Percentiles rank a stretch among this genome's conserved stretches.
These are phyloP conservation scores for Sporothrix phasma DNA, from an alignment of 2,329 filamentous ascomycete genomes.

Conservation along the genomic window DNA sequence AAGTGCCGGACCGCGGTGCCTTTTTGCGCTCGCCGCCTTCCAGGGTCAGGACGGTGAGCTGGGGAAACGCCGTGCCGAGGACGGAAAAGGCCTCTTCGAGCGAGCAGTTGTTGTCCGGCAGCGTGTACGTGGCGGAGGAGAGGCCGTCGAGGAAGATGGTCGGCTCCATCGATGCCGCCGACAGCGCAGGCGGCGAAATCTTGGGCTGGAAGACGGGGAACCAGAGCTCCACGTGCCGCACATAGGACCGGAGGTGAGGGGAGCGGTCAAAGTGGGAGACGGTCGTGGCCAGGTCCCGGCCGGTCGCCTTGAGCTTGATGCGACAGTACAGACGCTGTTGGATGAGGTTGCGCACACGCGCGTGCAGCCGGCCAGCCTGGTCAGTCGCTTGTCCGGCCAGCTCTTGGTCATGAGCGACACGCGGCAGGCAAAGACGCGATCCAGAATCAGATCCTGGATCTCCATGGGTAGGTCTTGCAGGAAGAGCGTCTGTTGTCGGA, in stretches of 20 bases:
- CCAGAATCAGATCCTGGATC: slow-evolving; percentile 62
- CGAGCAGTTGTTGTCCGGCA: slow-evolving; percentile 57
- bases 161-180: slow-evolving; percentile 37
- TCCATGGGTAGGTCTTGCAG: slow-evolving; percentile 52
- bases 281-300: slow-evolving; percentile 50
- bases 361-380: slow-evolving; percentile 53
- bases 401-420: slow-evolving; percentile 51
- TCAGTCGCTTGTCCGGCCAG: slow-evolving; percentile 51
- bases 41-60: slow-evolving; percentile 56
- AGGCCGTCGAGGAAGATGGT: slow-evolving; percentile 46
- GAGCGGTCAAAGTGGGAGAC: slow-evolving; percentile 49
- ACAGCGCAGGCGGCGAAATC: slow-evolving; percentile 33
- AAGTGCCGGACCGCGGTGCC: slow-evolving; percentile 56
- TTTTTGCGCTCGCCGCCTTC: slow-evolving; percentile 72
- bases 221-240: slow-evolving; percentile 68
- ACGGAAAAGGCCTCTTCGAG: slow-evolving; percentile 61
- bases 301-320: slow-evolving; percentile 64
- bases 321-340: slow-evolving; percentile 66
- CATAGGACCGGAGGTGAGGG: slow-evolving; percentile 50
- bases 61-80: slow-evolving; percentile 47
- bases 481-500: slow-evolving; percentile 24
- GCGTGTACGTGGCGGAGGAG: slow-evolving; percentile 47
- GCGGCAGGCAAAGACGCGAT: slow-evolving; percentile 60
- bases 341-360: slow-evolving; percentile 53
- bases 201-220: slow-evolving; percentile 62